Evolutionary conservation across 1,284 basidiomycete species (phyloP).

Genomic region (Ganoderma resinaceum): DNA sequence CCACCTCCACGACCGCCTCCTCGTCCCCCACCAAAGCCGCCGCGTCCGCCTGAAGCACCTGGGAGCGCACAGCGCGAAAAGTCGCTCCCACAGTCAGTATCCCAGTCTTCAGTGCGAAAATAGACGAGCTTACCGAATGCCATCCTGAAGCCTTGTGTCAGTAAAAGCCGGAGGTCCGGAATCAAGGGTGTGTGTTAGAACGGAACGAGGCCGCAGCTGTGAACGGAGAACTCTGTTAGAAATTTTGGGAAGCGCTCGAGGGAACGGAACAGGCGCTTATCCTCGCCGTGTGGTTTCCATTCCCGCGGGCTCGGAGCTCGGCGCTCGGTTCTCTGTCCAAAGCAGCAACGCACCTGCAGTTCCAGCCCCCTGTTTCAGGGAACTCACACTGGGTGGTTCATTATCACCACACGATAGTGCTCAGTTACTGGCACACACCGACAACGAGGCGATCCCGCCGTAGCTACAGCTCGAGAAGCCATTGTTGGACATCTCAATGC

Average conservation of each 20-base stretch:
- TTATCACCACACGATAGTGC: neutral
- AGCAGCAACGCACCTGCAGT: neutral
- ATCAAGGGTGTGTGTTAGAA: conserved; percentile 14
- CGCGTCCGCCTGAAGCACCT: conserved; percentile 47
- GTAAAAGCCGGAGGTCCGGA: conserved; percentile 11
- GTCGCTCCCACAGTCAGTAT: neutral
- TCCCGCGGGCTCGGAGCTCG: neutral
- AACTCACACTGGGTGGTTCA: neutral
- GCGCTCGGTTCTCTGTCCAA: neutral
- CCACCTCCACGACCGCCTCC: conserved; percentile 37
- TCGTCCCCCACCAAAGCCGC: conserved; percentile 44
- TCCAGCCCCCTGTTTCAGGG: neutral
- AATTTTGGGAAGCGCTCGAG: conserved; percentile 27
- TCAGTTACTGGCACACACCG: neutral
- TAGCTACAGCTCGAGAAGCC: neutral
- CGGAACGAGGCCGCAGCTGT: conserved; percentile 10
- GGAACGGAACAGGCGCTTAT: neutral
- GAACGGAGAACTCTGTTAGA: conserved; percentile 11
- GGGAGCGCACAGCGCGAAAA: neutral
- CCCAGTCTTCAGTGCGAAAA: neutral
- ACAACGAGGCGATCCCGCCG: neutral
- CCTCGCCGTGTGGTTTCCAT: neutral
- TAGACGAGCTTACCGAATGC: conserved; percentile 39
- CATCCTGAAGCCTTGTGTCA: conserved; percentile 32
- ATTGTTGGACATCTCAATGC: neutral